Evolutionary conservation across 1,284 basidiomycete genomes (phyloP).

Genomic region (Hymenochaete sp.): DNA sequence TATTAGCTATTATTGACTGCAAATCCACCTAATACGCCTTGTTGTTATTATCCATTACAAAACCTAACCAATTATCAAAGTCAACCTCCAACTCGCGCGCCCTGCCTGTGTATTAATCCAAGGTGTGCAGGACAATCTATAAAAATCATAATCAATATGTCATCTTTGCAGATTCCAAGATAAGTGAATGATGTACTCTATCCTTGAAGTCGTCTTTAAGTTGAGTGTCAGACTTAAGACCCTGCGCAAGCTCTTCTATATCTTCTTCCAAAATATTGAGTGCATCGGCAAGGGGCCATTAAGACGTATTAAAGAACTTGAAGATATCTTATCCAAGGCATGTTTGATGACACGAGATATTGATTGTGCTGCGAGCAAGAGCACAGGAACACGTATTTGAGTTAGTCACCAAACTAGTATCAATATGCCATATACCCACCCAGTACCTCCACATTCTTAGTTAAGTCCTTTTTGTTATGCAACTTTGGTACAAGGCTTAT

Average conservation of each 20-base stretch:
- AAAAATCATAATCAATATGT: not conserved
- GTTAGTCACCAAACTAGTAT: too few relatives aligned
- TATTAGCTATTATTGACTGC: too few relatives aligned
- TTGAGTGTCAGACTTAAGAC: slow-evolving; percentile 97
- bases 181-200: too few relatives aligned
- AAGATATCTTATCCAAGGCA: slow-evolving; percentile 84
- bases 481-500: slow-evolving; percentile 90
- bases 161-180: too few relatives aligned
- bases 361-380: too few relatives aligned
- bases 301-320: slow-evolving; percentile 93
- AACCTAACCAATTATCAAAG: too few relatives aligned
- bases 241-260: slow-evolving; percentile 84
- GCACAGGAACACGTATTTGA: too few relatives aligned
- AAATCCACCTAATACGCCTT: too few relatives aligned
- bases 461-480: slow-evolving; percentile 97
- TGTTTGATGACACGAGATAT: slow-evolving; percentile 92
- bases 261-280: slow-evolving; percentile 83
- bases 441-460: too few relatives aligned
- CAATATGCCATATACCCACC: slow-evolving; percentile 93
- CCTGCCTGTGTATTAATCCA: slow-evolving; percentile 96
- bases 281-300: slow-evolving; percentile 52
- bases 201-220: slow-evolving; percentile 99
- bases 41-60: too few relatives aligned
- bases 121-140: slow-evolving; percentile 79
- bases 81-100: slow-evolving; percentile 84